Percentiles rank a stretch among this genome's conserved stretches.
Evolutionary conservation across 306 rosid genomes (phyloP).

Genomic region (Castanospermum australe): DNA sequence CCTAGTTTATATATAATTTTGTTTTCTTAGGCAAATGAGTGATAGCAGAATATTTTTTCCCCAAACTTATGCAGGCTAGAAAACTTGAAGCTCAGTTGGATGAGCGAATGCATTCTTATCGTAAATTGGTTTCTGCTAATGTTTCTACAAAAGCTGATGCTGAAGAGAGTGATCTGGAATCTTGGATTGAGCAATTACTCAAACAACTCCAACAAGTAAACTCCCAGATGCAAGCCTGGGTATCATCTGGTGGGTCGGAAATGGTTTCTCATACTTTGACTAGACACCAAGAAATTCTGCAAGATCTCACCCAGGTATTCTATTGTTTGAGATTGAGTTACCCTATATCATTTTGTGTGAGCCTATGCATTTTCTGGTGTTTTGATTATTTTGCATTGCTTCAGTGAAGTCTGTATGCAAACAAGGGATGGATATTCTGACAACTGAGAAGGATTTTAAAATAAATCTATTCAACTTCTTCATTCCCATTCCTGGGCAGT

Average conservation of each 20-base stretch:
- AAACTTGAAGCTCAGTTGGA: constrained; percentile 97
- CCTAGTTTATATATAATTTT: constrained; percentile 9
- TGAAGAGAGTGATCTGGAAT: constrained; percentile 68
- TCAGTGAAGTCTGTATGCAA: background rate
- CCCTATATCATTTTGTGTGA: background rate
- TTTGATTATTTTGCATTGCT: constrained; percentile 7
- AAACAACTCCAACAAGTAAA: constrained; percentile 95
- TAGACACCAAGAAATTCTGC: constrained; percentile 98
- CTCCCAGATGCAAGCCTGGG: constrained; percentile 98
- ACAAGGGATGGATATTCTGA: constrained; percentile 13
- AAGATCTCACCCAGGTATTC: constrained; percentile 94
- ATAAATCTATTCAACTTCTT: background rate
- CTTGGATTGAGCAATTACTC: constrained; percentile 71
- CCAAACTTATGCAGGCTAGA: constrained; percentile 64
- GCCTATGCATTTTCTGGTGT: constrained; percentile 6
- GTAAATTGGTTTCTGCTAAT: constrained; percentile 79
- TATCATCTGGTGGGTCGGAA: constrained; percentile 92
- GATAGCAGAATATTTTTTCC: constrained; percentile 6
- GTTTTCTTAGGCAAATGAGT: constrained; percentile 5
- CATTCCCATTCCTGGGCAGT: background rate
- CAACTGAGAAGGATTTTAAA: background rate
- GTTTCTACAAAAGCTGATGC: constrained; percentile 64
- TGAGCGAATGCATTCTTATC: constrained; percentile 86
- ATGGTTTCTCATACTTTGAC: constrained; percentile 98
- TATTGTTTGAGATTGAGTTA: constrained; percentile 1